These are phyloP conservation scores for Auxenochlorella protothecoides DNA, from an alignment of 139 green algal genomes.

Conservation along the genomic window DNA sequence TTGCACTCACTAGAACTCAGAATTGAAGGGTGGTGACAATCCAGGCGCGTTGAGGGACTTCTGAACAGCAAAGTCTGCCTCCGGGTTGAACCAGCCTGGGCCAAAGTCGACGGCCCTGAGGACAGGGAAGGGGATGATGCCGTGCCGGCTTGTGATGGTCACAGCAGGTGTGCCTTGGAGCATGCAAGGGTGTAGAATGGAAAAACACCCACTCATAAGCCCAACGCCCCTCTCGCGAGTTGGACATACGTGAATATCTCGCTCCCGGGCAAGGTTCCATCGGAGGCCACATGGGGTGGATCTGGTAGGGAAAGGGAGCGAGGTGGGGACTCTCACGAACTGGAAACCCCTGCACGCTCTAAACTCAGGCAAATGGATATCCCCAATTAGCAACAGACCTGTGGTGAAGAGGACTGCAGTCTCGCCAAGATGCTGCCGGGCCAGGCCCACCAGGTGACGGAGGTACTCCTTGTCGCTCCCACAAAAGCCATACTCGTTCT, in stretches of 20 bases:
- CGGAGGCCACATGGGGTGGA: conserved; percentile 14
- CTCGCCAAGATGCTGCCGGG: conserved; percentile 19
- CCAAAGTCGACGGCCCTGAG: conserved; percentile 44
- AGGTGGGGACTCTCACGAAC: too few species aligned
- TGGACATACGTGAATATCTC: conserved; percentile 26
- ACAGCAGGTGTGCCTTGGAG: too few species aligned
- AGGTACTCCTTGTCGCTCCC: conserved; percentile 33
- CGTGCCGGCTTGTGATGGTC: too few species aligned
- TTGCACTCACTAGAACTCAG: conserved; percentile 47
- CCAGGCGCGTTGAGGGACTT: conserved; percentile 27
- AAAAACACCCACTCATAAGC: too few species aligned
- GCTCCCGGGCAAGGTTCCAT: conserved; percentile 25
- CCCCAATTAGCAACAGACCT: background rate
- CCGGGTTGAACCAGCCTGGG: conserved; percentile 21
- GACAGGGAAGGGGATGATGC: background rate
- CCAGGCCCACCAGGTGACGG: conserved; percentile 17
- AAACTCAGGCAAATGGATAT: background rate
- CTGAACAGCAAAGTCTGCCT: conserved; percentile 32
- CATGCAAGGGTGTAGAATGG: too few species aligned
- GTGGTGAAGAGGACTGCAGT: conserved; percentile 45
- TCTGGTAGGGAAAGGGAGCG: conserved; percentile 6
- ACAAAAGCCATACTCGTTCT: conserved; percentile 56
- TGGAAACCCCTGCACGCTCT: too few species aligned
- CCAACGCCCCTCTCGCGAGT: background rate
- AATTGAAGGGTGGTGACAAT: conserved; percentile 33